Evolutionary conservation across 768 basidiomycete species (phyloP).

Genomic region (Russula griseocarnosa): DNA sequence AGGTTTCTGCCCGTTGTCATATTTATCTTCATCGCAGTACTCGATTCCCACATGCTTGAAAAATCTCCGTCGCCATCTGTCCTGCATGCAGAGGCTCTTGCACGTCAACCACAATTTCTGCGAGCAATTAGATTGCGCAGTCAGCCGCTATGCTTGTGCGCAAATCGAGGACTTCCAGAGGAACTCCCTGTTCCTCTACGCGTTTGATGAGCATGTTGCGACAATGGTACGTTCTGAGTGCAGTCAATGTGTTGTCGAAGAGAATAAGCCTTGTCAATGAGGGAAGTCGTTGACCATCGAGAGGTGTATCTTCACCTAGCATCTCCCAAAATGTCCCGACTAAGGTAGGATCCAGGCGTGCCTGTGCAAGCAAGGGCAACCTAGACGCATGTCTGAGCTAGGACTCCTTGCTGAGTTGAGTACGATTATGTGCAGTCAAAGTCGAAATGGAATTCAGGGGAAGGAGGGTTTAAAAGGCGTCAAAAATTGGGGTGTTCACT

Average conservation of each 20-base stretch:
- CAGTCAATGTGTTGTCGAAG: background rate
- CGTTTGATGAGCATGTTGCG: background rate
- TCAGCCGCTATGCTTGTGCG: background rate
- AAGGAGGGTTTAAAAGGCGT: background rate
- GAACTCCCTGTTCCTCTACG: background rate
- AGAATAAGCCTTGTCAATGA: background rate
- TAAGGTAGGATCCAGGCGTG: background rate
- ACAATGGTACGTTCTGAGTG: too few species aligned
- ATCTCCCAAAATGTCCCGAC: background rate
- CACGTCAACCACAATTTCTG: background rate
- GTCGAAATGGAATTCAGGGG: background rate
- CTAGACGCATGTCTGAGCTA: background rate
- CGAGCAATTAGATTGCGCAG: constrained; percentile 30
- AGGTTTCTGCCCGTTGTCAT: too few species aligned
- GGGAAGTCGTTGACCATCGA: background rate
- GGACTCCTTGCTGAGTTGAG: background rate
- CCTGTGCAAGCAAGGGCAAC: background rate
- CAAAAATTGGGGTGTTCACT: background rate
- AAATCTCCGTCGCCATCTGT: too few species aligned
- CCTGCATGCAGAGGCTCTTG: background rate
- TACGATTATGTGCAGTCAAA: background rate
- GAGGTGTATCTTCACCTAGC: background rate
- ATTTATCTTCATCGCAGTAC: too few species aligned
- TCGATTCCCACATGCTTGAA: too few species aligned
- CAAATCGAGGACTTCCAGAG: background rate